Percentiles rank a stretch among this genome's conserved stretches.
phyloP scores from a whole-genome alignment of 2,329 filamentous ascomycete genomes.

The Mycosphaerelloides madeirae region DNA sequence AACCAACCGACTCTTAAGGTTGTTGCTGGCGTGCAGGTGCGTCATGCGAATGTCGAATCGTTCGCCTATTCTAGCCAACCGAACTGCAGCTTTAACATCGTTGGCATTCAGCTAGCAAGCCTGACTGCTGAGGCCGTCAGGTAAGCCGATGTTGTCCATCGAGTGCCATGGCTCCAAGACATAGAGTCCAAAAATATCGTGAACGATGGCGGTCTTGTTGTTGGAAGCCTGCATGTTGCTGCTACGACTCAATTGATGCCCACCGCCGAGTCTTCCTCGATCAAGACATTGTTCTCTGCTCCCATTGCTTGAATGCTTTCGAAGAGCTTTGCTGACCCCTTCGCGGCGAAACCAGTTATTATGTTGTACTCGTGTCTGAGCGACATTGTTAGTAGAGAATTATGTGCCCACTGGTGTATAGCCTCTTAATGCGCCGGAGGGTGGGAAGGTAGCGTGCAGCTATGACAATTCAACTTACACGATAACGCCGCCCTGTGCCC shows the following conservation, averaged over 20 bases:
- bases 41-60: neutral
- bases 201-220: too few species aligned
- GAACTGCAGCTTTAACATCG: neutral
- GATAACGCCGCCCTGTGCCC: slow-evolving; percentile 60
- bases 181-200: too few species aligned
- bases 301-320: slow-evolving; percentile 62
- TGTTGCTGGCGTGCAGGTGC: too few species aligned
- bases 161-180: too few species aligned
- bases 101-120: too few species aligned
- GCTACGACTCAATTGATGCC: slow-evolving; percentile 11
- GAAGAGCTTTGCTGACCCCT: slow-evolving; percentile 64
- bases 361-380: slow-evolving; percentile 27
- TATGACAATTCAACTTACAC: slow-evolving; percentile 53
- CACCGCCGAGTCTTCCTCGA: slow-evolving; percentile 75
- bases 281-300: slow-evolving; percentile 55
- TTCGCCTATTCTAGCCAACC: neutral
- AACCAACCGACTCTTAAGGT: too few species aligned
- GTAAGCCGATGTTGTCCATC: too few species aligned
- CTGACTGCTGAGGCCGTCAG: too few species aligned
- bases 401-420: neutral
- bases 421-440: too few species aligned
- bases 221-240: too few species aligned
- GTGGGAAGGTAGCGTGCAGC: too few species aligned
- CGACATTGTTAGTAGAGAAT: slow-evolving; percentile 15
- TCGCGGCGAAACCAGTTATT: slow-evolving; percentile 40